These are phyloP conservation scores for Trametes sanguinea DNA, from an alignment of 768 basidiomycete species.

Conservation along the genomic window DNA sequence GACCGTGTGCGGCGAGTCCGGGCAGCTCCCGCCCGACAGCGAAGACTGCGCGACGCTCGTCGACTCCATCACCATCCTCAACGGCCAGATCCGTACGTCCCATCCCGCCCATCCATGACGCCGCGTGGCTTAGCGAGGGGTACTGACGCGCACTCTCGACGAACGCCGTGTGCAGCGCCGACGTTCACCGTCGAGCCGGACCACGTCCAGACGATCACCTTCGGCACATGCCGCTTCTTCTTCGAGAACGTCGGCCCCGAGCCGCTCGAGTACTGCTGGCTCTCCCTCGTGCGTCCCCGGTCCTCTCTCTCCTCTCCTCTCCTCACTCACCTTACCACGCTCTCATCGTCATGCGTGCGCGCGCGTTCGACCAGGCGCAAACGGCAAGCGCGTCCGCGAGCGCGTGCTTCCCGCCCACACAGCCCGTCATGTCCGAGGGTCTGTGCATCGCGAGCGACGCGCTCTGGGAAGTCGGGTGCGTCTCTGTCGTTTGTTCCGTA, in stretches of 20 bases:
- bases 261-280: slow-evolving; percentile 28
- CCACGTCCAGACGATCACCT: slow-evolving; percentile 26
- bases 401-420: slow-evolving; percentile 25
- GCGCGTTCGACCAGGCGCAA: slow-evolving; percentile 17
- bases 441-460: slow-evolving; percentile 17
- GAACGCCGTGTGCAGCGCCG: slow-evolving; percentile 13
- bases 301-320: not conserved
- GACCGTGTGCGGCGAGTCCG: slow-evolving; percentile 19
- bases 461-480: slow-evolving; percentile 24
- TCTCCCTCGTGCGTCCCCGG: slow-evolving; percentile 13
- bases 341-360: no score
- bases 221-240: slow-evolving; percentile 30
- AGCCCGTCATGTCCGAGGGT: slow-evolving; percentile 19
- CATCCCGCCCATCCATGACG: no score
- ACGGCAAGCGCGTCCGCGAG: slow-evolving; percentile 20
- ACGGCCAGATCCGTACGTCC: slow-evolving; percentile 19
- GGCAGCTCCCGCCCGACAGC: slow-evolving; percentile 19
- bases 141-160: no score
- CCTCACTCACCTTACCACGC: no score
- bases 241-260: slow-evolving; percentile 27
- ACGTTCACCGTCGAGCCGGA: slow-evolving; percentile 20
- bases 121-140: no score
- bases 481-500: not conserved
- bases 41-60: slow-evolving; percentile 24
- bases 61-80: slow-evolving; percentile 24